These are phyloP conservation scores for Suillus paluster DNA, from an alignment of 768 basidiomycete species.

Conservation along the genomic window DNA sequence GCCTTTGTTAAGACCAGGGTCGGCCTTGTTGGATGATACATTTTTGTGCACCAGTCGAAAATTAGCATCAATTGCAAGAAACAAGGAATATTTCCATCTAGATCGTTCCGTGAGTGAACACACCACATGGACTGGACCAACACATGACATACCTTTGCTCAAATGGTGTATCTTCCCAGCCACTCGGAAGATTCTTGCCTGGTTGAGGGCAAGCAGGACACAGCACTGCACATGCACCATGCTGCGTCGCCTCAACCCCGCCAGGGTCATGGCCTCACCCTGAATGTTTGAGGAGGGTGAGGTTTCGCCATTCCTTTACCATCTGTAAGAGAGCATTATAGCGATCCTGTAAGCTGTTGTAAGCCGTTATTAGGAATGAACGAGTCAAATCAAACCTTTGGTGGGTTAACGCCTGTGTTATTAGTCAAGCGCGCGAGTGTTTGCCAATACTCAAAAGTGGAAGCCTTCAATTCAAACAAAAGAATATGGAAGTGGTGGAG, in stretches of 20 bases:
- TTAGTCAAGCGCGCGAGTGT: slow-evolving; percentile 29
- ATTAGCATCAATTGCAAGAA: slow-evolving; percentile 38
- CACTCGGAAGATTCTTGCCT: slow-evolving; percentile 11
- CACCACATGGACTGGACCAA: background rate
- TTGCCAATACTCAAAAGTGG: slow-evolving; percentile 37
- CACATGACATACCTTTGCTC: background rate
- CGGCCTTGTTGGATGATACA: slow-evolving; percentile 15
- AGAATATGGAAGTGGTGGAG: slow-evolving; percentile 38
- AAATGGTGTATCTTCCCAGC: slow-evolving; percentile 1
- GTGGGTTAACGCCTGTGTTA: slow-evolving; percentile 30
- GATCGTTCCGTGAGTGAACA: background rate
- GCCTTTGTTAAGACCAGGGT: slow-evolving; percentile 30
- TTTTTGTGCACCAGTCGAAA: slow-evolving; percentile 33
- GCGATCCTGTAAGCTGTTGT: slow-evolving; percentile 13
- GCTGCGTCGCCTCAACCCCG: slow-evolving; percentile 1
- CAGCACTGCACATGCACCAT: slow-evolving; percentile 10
- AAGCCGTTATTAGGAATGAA: background rate
- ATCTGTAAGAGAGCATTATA: slow-evolving; percentile 17
- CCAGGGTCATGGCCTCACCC: slow-evolving; percentile 13
- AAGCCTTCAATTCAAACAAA: slow-evolving; percentile 36
- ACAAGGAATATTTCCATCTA: slow-evolving; percentile 33
- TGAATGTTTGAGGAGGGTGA: slow-evolving; percentile 17
- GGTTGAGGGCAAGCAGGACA: slow-evolving; percentile 22
- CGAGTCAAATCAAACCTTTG: slow-evolving; percentile 1
- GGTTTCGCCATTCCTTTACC: slow-evolving; percentile 15